Conservation (phyloP, 345 rosid species). For the Sonneratia alba region DNA sequence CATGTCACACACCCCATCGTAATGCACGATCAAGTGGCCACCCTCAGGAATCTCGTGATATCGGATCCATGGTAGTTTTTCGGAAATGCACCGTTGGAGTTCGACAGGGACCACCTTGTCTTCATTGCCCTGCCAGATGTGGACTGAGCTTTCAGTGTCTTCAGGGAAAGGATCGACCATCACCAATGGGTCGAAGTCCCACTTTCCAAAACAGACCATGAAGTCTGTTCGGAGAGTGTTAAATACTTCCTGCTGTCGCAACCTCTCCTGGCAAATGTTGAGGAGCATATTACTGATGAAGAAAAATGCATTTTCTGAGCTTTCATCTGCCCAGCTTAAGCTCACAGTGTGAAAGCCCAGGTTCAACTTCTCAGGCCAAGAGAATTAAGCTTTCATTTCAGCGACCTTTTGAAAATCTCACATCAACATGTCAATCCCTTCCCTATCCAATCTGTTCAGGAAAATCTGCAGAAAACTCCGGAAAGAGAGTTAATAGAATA, state of each 20-base stretch:
- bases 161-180: constrained; percentile 37
- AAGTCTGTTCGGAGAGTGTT: constrained; percentile 56
- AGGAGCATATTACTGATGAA: not conserved
- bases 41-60: constrained; percentile 85
- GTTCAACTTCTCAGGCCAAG: no score
- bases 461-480: not conserved
- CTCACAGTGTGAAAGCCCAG: no score
- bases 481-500: not conserved
- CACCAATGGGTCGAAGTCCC: constrained; percentile 78
- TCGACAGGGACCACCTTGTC: constrained; percentile 85
- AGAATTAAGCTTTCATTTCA: not conserved
- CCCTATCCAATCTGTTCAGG: not conserved
- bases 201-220: constrained; percentile 47
- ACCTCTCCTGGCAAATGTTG: constrained; percentile 33
- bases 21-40: constrained; percentile 80
- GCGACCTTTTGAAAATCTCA: no score
- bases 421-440: not conserved
- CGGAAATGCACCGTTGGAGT: constrained; percentile 52
- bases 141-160: constrained; percentile 33
- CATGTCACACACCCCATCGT: constrained; percentile 57
- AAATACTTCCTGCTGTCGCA: constrained; percentile 41
- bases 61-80: constrained; percentile 63
- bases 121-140: constrained; percentile 82
- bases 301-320: not conserved
- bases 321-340: no score